These are phyloP conservation scores for Trichoderma virens DNA, from an alignment of 495 filamentous ascomycete species.

Conservation along the genomic window DNA sequence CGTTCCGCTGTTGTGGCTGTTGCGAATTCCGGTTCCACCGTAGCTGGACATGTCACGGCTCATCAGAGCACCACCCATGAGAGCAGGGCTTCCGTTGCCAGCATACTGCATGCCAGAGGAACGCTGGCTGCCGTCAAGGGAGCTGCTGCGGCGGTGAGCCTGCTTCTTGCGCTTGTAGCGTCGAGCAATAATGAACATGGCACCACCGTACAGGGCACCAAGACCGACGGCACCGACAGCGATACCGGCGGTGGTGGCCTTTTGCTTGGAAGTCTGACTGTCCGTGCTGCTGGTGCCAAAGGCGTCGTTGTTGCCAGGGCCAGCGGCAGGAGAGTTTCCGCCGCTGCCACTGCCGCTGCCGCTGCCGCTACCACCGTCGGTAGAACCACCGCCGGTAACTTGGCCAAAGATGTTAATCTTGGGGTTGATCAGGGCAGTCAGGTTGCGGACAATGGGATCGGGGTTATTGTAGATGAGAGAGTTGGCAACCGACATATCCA, in stretches of 20 bases:
- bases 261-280: conserved; percentile 45
- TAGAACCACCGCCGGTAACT: conserved; percentile 29
- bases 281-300: conserved; percentile 23
- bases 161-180: conserved; percentile 85
- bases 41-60: conserved; percentile 42
- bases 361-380: conserved; percentile 19
- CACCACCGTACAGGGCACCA: conserved; percentile 90
- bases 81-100: conserved; percentile 48
- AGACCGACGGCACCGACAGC: conserved; percentile 69
- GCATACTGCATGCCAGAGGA: conserved; percentile 46
- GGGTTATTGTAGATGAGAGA: conserved; percentile 67
- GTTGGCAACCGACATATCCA: conserved; percentile 59
- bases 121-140: conserved; percentile 34
- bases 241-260: conserved; percentile 76
- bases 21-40: conserved; percentile 49
- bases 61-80: conserved; percentile 46
- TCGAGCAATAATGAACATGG: conserved; percentile 93
- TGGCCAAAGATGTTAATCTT: conserved; percentile 67
- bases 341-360: conserved; percentile 17
- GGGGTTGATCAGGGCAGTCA: conserved; percentile 78
- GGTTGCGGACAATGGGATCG: conserved; percentile 47
- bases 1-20: conserved; percentile 56
- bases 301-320: conserved; percentile 17
- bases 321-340: conserved; percentile 14
- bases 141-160: conserved; percentile 70